Base-by-base conservation (phyloP, 2,329 filamentous ascomycete genomes). In the Pseudophaeomoniella oleicola region DNA sequence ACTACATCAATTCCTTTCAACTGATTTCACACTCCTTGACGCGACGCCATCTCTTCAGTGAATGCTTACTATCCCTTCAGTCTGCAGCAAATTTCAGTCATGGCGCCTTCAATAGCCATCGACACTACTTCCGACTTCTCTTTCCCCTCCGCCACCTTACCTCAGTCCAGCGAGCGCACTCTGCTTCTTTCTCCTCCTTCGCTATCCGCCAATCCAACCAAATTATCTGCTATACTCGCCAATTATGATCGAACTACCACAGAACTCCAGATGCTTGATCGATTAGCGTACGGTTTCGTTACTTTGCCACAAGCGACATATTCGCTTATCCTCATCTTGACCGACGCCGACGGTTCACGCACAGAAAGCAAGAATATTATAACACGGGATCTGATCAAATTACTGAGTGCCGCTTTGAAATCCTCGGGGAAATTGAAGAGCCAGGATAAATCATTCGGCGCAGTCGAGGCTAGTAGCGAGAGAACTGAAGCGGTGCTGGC, bases 251-350 rank as follows among this genome's bases (percentile, higher is more conserved):
- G 85, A 53, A 64, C 70, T 44, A 66, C 71, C 32, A 88, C 86
- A 43, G 90, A 98, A 54, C 69, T 98, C 37, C 90, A 96, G 59
- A 98, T 98, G 90, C 81, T 98, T 42, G 90, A 98, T 63, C 84
- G 90, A 36, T 72, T 98, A 30, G 76, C 82, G 2, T 73, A 82
- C 22, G 85, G 85, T 42, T 68, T 94, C 27, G 83, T 90, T 39
- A 66, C 76, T 5, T 75, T 98, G 0, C 81, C 87, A 1, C 48
- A 72, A 37, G 64, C 73, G 34, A 81, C 82, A 37, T 98, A 98
- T 65, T 83, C 92, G 55, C 62, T 81, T 31, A 72, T 96, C 31
- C 72, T 94, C 34, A 71, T 98, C 37, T 76, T 96, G 43, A 80
- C 82, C 44, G 84, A 87, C 57, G 70, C 78, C 39, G 77, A 84